Evolutionary conservation across 305 asterid species (phyloP).

Genomic region (Fraxinus ornus): DNA sequence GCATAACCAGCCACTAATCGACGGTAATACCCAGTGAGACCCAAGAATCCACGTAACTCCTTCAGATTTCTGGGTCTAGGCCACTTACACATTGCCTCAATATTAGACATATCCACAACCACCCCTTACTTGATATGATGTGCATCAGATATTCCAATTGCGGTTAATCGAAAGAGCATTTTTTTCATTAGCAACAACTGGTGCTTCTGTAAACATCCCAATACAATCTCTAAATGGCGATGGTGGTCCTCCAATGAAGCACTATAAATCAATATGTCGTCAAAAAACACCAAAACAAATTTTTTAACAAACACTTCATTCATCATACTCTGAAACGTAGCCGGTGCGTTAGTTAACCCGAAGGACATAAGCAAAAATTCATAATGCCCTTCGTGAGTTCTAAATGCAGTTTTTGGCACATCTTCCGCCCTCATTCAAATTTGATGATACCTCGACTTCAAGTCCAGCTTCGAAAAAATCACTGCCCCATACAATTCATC

Average conservation of each 20-base stretch:
- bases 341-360: background rate
- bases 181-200: background rate
- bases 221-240: background rate
- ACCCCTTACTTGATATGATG: background rate
- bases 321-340: background rate
- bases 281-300: background rate
- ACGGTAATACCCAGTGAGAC: background rate
- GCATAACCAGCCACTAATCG: background rate
- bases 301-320: background rate
- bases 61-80: background rate
- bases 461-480: background rate
- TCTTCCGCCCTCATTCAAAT: background rate
- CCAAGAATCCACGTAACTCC: background rate
- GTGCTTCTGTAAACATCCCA: background rate
- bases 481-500: background rate
- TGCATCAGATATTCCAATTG: background rate
- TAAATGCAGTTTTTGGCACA: background rate
- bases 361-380: background rate
- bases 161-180: background rate
- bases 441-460: background rate
- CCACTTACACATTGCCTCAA: background rate
- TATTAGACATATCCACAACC: background rate
- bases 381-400: background rate
- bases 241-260: background rate
- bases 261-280: background rate